Evolutionary conservation across 768 basidiomycete species (phyloP).

Genomic region (Lactifluus volemus): DNA sequence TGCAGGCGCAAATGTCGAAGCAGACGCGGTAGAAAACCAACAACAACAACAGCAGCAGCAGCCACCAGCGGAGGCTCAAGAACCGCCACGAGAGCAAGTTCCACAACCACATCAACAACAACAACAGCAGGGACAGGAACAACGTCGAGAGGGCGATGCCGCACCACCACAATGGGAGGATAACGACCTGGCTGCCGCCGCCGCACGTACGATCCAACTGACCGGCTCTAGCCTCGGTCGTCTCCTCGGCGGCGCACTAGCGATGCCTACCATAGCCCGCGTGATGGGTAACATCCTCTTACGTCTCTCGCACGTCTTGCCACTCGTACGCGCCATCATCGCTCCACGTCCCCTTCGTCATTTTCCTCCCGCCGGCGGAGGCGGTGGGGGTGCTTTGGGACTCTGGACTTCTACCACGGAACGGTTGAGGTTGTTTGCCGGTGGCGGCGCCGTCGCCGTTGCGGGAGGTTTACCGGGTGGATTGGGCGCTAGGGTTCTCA

Average conservation of each 20-base stretch:
- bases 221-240: constrained; percentile 56
- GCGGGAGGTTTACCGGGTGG: background rate
- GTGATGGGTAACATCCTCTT: constrained; percentile 55
- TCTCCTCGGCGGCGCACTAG: constrained; percentile 57
- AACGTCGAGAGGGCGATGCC: background rate
- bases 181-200: constrained; percentile 35
- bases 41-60: background rate
- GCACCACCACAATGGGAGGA: constrained; percentile 12
- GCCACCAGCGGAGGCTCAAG: too few species aligned
- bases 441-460: background rate
- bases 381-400: background rate
- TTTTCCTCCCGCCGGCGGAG: too few species aligned
- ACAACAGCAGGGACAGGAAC: background rate
- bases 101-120: background rate
- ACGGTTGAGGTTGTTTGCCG: background rate
- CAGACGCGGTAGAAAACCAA: background rate
- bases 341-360: background rate
- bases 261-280: constrained; percentile 57
- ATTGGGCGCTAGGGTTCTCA: constrained; percentile 22
- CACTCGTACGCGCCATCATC: constrained; percentile 28
- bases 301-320: constrained; percentile 41
- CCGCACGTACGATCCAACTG: constrained; percentile 50
- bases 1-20: too few species aligned
- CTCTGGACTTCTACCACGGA: background rate
- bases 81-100: background rate